A percentile compares a stretch with the other conserved stretches of the same genome.
Conservation (phyloP, 1,284 basidiomycete genomes). For the Naganishia albida region DNA sequence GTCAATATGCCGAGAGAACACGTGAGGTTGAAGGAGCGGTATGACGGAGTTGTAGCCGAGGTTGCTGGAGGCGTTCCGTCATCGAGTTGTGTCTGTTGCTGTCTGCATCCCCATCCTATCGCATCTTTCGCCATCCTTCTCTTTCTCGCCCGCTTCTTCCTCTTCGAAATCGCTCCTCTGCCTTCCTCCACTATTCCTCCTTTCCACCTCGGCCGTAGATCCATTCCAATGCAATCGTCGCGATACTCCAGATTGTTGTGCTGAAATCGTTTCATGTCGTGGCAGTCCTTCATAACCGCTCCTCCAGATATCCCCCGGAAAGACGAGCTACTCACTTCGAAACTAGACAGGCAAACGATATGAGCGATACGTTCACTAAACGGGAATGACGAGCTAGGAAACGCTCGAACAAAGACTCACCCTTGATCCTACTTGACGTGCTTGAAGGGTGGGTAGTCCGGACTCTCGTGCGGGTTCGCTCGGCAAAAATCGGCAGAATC, state of each 20-base stretch:
- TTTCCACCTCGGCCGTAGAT: not conserved
- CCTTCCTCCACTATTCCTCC: not conserved
- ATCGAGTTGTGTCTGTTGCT: not conserved
- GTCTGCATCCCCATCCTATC: not conserved
- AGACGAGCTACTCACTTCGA: slow-evolving; percentile 17
- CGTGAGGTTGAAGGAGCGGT: slow-evolving; percentile 9
- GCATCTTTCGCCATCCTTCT: not conserved
- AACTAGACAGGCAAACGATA: slow-evolving; percentile 8
- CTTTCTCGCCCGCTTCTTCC: not conserved
- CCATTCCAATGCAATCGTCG: not conserved
- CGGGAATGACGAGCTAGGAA: slow-evolving; percentile 9
- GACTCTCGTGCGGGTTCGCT: slow-evolving; percentile 13
- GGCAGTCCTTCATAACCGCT: slow-evolving; percentile 7
- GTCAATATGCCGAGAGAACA: not conserved
- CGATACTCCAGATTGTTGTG: not conserved
- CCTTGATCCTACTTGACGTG: slow-evolving; percentile 27
- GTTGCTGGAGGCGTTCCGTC: not conserved
- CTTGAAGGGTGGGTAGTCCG: slow-evolving; percentile 27
- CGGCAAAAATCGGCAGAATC: slow-evolving; percentile 6
- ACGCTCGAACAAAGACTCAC: not conserved
- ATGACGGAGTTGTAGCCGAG: not conserved
- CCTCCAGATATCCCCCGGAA: not conserved
- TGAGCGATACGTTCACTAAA: not conserved
- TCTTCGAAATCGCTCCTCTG: not conserved
- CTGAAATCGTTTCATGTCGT: not conserved